A percentile compares a stretch with the other conserved stretches of the same genome.
Conservation (phyloP, 192 early-diverging fungal species). For the Umbelopsis sp. region DNA sequence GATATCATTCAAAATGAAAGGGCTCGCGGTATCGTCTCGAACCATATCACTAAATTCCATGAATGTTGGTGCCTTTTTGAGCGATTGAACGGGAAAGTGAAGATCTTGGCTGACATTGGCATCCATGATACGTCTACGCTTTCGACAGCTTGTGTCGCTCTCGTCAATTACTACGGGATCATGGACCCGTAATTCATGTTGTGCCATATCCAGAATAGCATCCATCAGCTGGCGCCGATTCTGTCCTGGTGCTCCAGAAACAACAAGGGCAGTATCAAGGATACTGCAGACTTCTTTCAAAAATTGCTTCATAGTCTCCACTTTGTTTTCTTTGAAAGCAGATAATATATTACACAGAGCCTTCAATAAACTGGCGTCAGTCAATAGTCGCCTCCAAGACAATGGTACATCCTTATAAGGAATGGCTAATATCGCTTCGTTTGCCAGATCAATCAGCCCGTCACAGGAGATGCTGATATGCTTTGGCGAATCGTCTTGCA, state of each 20-base stretch:
- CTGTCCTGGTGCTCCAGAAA: slow-evolving; percentile 56
- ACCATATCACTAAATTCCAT: slow-evolving; percentile 25
- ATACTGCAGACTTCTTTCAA: slow-evolving; percentile 39
- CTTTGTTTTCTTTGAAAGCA: neutral
- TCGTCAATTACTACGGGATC: neutral
- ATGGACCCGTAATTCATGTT: slow-evolving; percentile 21
- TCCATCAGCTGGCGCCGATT: slow-evolving; percentile 23
- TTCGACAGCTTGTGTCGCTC: neutral
- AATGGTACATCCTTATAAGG: slow-evolving; percentile 54
- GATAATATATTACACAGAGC: slow-evolving; percentile 20
- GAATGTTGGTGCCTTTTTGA: slow-evolving; percentile 21
- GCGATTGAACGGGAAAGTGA: slow-evolving; percentile 14
- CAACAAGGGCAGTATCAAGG: slow-evolving; percentile 58
- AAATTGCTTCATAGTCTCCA: neutral
- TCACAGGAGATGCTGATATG: neutral
- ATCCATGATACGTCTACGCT: neutral
- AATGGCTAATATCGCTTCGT: slow-evolving; percentile 4
- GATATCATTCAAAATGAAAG: slow-evolving; percentile 55
- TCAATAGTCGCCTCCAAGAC: slow-evolving; percentile 52
- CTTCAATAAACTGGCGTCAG: slow-evolving; percentile 52
- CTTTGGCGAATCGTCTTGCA: neutral
- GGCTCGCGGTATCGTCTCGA: slow-evolving; percentile 26
- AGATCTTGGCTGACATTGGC: neutral
- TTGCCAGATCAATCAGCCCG: neutral
- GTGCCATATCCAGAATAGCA: slow-evolving; percentile 27